Base-by-base conservation (phyloP, 1,284 basidiomycete species). In the Pseudozyma hubeiensis region DNA sequence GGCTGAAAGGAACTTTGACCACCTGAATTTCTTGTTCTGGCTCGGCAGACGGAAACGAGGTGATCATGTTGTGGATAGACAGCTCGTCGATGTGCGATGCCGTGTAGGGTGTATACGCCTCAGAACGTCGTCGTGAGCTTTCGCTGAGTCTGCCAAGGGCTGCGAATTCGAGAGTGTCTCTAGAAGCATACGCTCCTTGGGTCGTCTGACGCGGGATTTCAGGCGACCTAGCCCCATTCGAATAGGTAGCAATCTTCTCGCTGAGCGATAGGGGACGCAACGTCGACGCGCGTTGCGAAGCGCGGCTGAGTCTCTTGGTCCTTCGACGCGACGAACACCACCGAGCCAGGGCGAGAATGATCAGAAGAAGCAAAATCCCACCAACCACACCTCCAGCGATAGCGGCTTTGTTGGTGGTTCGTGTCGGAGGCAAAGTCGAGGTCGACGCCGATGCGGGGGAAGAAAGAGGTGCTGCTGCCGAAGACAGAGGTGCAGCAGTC, bases 261-360 rank as follows among this genome's bases (percentile, higher is more conserved):
- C 43, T 48, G 3, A 65, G 11, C 19, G 43, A 29, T 2, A 50
- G 57, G 7, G 57, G 31, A 29, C 63, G 56, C 19, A 58, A 14
- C 0, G 19, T n/a, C 16, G 43, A 54, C 49, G 52, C 41, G 13
- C 48, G 56, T 5, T 54, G 52, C 7, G 53, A 53, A 6, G 35
- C 53, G 7, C 16, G 33, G 16, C 64, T 56, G 7, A 65, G 35
- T 3, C 47, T 24, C 1, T 48, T 17, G 9, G 64, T 67, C 19
- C 58, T 39, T 0, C 64, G 53, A 16, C 64, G 58, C 2, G 64
- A 67, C 4, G 53, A 39, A 30, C 58, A 67, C 57, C 57, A 66
- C 3, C 58, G 57, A 16, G 57, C 30, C 16, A 61, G 44, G 9
- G 45, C 49, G 14, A 61, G 19, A 3, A 29, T 19, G 30, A 57